Base-by-base conservation (phyloP, 2,329 filamentous ascomycete genomes). In the Chalaropsis thielavioides region DNA sequence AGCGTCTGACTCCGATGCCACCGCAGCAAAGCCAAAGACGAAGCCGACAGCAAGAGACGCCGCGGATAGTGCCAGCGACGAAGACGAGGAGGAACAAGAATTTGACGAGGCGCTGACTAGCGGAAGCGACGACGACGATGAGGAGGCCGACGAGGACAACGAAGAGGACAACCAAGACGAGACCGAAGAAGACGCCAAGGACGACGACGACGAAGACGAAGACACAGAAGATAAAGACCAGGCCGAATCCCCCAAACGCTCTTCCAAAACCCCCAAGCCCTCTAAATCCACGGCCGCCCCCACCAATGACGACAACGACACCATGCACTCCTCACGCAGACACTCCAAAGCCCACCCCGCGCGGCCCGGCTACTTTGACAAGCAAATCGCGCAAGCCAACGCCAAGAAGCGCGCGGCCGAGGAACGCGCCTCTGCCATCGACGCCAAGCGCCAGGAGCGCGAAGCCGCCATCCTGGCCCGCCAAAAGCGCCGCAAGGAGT, bases 341-440 rank as follows among this genome's bases (percentile, higher is more conserved):
- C 54, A 46, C 40, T 24, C 62, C 46, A 66, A 54, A 31, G 63
- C 56, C 46, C 70, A 69, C 60, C 68, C 60, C 40, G 58, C 62
- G 13, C 63, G 75, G 22, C 83, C 78, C 64, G 83, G 75, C 70
- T 85, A 81, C 74, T 90, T 85, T 75, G 80, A 83, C 71, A 89
- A 85, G 77, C 87, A 85, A 72, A 76, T 79, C 68, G 70, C 73
- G 5, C 76, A 78, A 65, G 76, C 74, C 0, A 78, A 77, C 73
- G 70, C 70, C 24, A 59, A 59, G 38, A 61, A 61, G 31, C 73
- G 74, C 8, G 71, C 71, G 1, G 72, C 73, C 19, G 76, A 78
- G 69, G 72, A 71, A 68, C 71, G 73, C 35, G 74, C 73, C 40
- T 81, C 83, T 5, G 65, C 65, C 19, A 62, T 64, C 24, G 65